phyloP scores from a whole-genome alignment of 257 asterid genomes.

The Solanum infundibuliforme region DNA sequence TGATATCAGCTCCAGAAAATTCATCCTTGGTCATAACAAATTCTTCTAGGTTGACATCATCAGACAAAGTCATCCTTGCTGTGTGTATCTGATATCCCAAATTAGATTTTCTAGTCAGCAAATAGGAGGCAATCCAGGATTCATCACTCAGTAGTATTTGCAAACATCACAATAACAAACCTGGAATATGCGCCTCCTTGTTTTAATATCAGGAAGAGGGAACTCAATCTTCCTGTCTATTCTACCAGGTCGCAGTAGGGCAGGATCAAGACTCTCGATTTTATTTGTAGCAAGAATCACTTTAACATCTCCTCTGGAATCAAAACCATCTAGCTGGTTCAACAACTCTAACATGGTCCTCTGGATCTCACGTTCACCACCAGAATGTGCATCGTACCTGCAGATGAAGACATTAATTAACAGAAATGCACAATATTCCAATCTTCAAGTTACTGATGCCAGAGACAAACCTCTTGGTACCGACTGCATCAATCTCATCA shows the following conservation, averaged over 20 bases:
- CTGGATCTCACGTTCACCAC: slow-evolving; percentile 98
- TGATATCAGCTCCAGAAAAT: slow-evolving; percentile 93
- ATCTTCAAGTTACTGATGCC: neutral
- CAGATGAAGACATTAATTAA: slow-evolving; percentile 6
- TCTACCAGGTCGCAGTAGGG: slow-evolving; percentile 86
- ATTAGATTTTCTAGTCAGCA: neutral
- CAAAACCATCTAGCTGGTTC: slow-evolving; percentile 90
- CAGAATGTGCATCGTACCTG: slow-evolving; percentile 93
- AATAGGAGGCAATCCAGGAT: neutral
- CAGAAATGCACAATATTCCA: neutral
- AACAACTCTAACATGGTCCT: slow-evolving; percentile 88
- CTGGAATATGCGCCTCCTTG: slow-evolving; percentile 81
- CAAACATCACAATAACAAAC: slow-evolving; percentile 12
- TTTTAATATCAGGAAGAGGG: slow-evolving; percentile 88
- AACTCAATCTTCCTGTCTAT: slow-evolving; percentile 84
- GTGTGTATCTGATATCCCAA: slow-evolving; percentile 66
- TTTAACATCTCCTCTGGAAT: slow-evolving; percentile 90
- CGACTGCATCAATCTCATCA: slow-evolving; percentile 92
- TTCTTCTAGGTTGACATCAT: slow-evolving; percentile 88
- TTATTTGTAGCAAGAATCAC: slow-evolving; percentile 90
- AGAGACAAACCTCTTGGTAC: slow-evolving; percentile 64
- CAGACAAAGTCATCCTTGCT: slow-evolving; percentile 81
- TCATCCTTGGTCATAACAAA: slow-evolving; percentile 92
- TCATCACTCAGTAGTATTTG: neutral
- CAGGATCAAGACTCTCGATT: slow-evolving; percentile 88